phyloP scores from a whole-genome alignment of 441 rosid genomes.

The Populus trichocarpa region DNA sequence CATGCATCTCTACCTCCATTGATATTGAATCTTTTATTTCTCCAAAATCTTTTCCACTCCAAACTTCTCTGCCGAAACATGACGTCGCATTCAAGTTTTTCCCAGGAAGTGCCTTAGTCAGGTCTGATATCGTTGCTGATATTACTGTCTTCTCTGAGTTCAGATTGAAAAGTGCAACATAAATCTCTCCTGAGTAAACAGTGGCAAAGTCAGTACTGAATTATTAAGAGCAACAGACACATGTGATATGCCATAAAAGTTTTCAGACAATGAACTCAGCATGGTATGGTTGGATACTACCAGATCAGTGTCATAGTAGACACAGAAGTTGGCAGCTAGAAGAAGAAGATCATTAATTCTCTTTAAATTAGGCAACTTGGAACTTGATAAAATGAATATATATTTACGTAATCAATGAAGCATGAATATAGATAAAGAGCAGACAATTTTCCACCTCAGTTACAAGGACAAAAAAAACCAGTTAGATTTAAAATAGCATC shows the following conservation, averaged over 20 bases:
- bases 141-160: conserved; percentile 41
- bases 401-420: neutral
- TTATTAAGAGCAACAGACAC: neutral
- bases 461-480: neutral
- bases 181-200: conserved; percentile 55
- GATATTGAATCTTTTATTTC: conserved; percentile 32
- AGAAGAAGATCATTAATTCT: neutral
- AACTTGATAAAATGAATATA: neutral
- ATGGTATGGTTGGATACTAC: neutral
- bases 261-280: neutral
- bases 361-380: neutral
- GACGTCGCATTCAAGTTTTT: conserved; percentile 31
- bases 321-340: neutral
- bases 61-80: conserved; percentile 58
- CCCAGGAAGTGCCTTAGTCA: conserved; percentile 42
- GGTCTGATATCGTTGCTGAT: conserved; percentile 53
- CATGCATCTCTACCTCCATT: conserved; percentile 46
- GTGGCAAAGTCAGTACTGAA: neutral
- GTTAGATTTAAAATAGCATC: neutral
- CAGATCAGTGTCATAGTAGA: neutral
- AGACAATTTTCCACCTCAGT: neutral
- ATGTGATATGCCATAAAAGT: neutral
- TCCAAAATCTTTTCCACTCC: conserved; percentile 51
- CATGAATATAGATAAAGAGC: neutral
- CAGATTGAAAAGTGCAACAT: conserved; percentile 78